Base-by-base conservation (phyloP, 1,284 basidiomycete species). In the Irpex sp. region DNA sequence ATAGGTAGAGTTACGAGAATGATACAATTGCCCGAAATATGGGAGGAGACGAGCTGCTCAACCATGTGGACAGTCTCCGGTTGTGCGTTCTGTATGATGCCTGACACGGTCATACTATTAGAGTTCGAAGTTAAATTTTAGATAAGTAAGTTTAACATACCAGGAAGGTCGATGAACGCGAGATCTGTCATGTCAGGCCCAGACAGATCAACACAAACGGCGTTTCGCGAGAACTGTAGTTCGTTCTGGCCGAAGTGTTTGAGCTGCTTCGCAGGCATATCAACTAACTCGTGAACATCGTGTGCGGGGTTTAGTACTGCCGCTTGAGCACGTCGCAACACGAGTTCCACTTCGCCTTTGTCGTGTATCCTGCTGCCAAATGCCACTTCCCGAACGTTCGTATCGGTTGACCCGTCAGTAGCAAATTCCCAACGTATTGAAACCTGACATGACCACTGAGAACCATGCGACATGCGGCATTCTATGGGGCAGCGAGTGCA, bases 1-100 rank as follows among this genome's bases (percentile, higher is more conserved):
- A 85, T 83, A 0, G 86, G 86, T 56, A 88, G 77, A 0, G 85
- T 79, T 0, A 86, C 80, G 0, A 88, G 74, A 60, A 88, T 84
- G 6, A 88, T 59, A 56, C 71, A 70, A 54, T 72, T 65, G 12
- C 76, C 76, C 4, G 62, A 57, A 55, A 86, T 82, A 56, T 84
- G 77, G 1, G 70, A 71, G 23, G 72, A 74, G 0, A 82, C 82
- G 1, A 87, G 73, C 14, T 77, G 62, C 62, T 73, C 73, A 10
- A 86, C 80, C 10, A 84, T 66, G 0, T 75, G 65, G 7, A 88
- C 77, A 0, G 77, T 69, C 0, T 75, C 71, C 2, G 69, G 60
- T 0, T 78, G 72, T 2, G 78, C 81, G 35, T 86, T 84, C 60
- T 85, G 82, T 16, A 87, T 83, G 35, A 87, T 70, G 0, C 83